Evolutionary conservation across 768 basidiomycete genomes (phyloP).

Genomic region (Trametopsis cervina): DNA sequence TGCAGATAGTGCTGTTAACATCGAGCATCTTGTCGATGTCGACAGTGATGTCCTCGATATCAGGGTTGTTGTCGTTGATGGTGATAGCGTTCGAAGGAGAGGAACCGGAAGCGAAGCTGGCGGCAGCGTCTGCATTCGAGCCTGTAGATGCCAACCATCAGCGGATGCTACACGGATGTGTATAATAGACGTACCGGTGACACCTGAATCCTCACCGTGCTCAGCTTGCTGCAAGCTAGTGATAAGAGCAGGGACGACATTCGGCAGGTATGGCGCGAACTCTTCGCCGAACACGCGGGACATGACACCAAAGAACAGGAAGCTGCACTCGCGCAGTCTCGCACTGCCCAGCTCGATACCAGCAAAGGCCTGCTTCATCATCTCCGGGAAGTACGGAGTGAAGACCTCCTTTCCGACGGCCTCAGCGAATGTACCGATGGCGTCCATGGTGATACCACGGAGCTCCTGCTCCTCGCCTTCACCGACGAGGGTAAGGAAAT

Average conservation of each 20-base stretch:
- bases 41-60: constrained; percentile 59
- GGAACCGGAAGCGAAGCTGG: constrained; percentile 66
- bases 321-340: constrained; percentile 88
- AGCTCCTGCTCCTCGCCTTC: constrained; percentile 93
- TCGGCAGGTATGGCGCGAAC: constrained; percentile 80
- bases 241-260: constrained; percentile 81
- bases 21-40: constrained; percentile 85
- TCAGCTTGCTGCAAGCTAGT: constrained; percentile 79
- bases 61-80: constrained; percentile 49
- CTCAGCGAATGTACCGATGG: constrained; percentile 97
- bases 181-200: constrained; percentile 34
- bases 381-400: constrained; percentile 90
- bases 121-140: constrained; percentile 45
- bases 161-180: background rate
- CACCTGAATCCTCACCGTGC: constrained; percentile 49
- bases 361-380: constrained; percentile 94
- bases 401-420: constrained; percentile 92
- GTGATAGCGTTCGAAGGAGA: constrained; percentile 66
- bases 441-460: constrained; percentile 96
- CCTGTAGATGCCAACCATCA: constrained; percentile 27
- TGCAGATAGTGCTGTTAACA: constrained; percentile 92
- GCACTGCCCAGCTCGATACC: constrained; percentile 84
- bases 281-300: constrained; percentile 94
- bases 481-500: constrained; percentile 78
- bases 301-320: constrained; percentile 98